These are phyloP conservation scores for Yamadazyma siamensis DNA, from an alignment of 1,139 yeast species.

Conservation along the genomic window DNA sequence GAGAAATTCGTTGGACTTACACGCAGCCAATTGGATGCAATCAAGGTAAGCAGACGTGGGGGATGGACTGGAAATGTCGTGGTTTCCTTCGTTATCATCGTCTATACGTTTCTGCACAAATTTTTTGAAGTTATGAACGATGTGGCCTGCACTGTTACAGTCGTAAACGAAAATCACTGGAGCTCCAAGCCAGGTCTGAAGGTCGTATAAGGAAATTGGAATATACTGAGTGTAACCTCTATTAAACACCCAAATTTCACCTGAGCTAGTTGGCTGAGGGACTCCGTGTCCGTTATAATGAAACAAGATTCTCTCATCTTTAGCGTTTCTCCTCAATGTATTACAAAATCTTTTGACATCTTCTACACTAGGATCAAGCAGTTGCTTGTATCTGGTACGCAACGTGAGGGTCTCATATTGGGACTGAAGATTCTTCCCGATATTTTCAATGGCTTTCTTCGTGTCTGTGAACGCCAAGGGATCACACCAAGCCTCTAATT, in stretches of 20 bases:
- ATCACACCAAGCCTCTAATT: constrained; percentile 90
- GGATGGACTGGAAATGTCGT: constrained; percentile 60
- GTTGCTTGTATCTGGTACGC: constrained; percentile 85
- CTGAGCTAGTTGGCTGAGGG: constrained; percentile 94
- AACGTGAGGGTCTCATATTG: constrained; percentile 89
- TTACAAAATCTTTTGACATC: constrained; percentile 92
- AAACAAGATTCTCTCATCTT: constrained; percentile 84
- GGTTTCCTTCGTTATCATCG: constrained; percentile 76
- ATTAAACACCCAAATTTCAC: constrained; percentile 99
- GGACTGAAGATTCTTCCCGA: constrained; percentile 81
- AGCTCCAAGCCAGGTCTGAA: constrained; percentile 97
- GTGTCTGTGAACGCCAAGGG: constrained; percentile 82
- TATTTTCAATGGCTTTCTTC: constrained; percentile 86
- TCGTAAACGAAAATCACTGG: constrained; percentile 95
- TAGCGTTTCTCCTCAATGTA: constrained; percentile 82
- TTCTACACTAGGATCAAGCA: constrained; percentile 92
- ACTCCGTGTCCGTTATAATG: constrained; percentile 99
- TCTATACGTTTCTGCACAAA: constrained; percentile 89
- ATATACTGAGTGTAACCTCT: constrained; percentile 96
- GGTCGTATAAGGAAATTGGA: constrained; percentile 88
- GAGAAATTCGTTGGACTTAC: constrained; percentile 77
- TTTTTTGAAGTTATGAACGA: constrained; percentile 82
- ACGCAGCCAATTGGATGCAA: constrained; percentile 92
- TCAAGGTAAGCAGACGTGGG: constrained; percentile 74
- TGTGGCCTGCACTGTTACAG: constrained; percentile 93